Conservation (phyloP, 1,284 basidiomycete species). For the Melampsora larici-populina region DNA sequence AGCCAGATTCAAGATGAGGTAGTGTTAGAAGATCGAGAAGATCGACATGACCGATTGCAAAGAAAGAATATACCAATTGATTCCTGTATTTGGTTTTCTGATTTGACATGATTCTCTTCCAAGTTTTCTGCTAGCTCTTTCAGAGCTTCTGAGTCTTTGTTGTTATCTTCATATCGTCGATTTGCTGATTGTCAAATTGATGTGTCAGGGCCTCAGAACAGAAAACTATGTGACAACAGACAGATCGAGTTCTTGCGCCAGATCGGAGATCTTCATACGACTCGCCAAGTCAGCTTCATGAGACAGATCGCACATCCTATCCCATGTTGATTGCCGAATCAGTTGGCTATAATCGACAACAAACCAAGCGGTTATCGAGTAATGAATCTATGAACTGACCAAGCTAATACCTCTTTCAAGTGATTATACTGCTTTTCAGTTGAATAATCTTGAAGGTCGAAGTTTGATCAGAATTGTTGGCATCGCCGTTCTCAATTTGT, state of each 20-base stretch:
- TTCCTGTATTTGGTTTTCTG: slow-evolving; percentile 84
- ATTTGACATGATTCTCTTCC: slow-evolving; percentile 92
- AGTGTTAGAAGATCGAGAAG: slow-evolving; percentile 15
- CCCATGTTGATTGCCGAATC: slow-evolving; percentile 62
- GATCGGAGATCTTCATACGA: slow-evolving; percentile 72
- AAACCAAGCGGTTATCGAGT: background rate
- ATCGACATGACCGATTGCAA: slow-evolving; percentile 44
- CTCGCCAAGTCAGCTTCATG: slow-evolving; percentile 83
- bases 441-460: slow-evolving; percentile 78
- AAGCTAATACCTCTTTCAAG: slow-evolving; percentile 85
- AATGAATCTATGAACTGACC: slow-evolving; percentile 57
- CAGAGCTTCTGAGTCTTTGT: slow-evolving; percentile 91
- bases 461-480: slow-evolving; percentile 59
- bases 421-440: slow-evolving; percentile 91
- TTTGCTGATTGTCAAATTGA: slow-evolving; percentile 63
- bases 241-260: slow-evolving; percentile 75
- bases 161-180: slow-evolving; percentile 91
- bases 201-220: background rate
- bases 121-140: slow-evolving; percentile 95
- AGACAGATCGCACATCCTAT: slow-evolving; percentile 77
- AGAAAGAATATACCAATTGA: slow-evolving; percentile 67
- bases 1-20: slow-evolving; percentile 10
- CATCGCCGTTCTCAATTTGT: slow-evolving; percentile 56
- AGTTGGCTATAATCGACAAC: background rate
- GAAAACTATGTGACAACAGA: slow-evolving; percentile 44